phyloP scores from a whole-genome alignment of 2,329 filamentous ascomycete species.

The Cytospora chrysosperma region DNA sequence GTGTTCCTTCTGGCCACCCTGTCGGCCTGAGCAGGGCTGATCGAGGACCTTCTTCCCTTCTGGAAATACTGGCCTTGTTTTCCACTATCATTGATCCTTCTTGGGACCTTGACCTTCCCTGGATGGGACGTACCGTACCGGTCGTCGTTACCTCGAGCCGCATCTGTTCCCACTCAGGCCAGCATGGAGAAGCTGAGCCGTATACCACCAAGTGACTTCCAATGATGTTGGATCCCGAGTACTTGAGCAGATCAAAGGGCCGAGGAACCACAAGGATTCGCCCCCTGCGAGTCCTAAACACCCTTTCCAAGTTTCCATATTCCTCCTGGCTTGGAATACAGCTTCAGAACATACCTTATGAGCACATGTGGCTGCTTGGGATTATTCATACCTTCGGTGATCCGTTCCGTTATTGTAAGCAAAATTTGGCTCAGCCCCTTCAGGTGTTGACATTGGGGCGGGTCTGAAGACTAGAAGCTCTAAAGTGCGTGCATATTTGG shows the following conservation, averaged over 20 bases:
- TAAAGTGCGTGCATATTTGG: neutral
- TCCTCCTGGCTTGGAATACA: neutral
- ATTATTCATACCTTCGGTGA: neutral
- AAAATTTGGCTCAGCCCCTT: neutral
- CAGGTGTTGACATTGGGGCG: neutral
- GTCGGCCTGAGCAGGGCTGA: neutral
- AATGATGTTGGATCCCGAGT: neutral
- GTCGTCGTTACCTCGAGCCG: neutral
- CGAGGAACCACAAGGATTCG: neutral
- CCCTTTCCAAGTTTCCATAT: neutral
- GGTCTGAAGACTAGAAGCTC: neutral
- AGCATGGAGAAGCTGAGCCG: neutral
- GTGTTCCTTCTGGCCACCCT: neutral
- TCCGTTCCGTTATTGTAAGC: neutral
- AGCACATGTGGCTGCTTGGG: neutral
- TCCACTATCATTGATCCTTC: neutral
- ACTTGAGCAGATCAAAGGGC: neutral
- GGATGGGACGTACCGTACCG: neutral
- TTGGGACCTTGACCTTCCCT: neutral
- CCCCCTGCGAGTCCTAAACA: neutral
- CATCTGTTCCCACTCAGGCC: neutral
- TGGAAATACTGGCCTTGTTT: neutral
- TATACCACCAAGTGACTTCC: neutral
- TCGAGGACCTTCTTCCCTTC: neutral
- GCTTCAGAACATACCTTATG: neutral